These are phyloP conservation scores for Podaxis pistillaris DNA, from an alignment of 768 basidiomycete genomes.

Conservation along the genomic window DNA sequence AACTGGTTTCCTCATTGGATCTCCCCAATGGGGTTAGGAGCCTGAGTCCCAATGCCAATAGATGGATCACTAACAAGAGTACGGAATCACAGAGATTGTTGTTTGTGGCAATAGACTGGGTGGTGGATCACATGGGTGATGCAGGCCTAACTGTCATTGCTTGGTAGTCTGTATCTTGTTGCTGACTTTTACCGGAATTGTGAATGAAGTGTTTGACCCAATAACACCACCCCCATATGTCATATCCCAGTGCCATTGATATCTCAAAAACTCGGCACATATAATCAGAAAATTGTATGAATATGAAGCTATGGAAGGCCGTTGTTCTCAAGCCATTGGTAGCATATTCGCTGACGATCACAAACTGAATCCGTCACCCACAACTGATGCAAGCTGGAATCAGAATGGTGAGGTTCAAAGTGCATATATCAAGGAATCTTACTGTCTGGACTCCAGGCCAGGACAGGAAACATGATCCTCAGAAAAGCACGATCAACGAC, in stretches of 20 bases:
- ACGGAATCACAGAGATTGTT: slow-evolving; percentile 30
- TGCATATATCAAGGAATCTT: too few species aligned
- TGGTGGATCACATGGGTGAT: slow-evolving; percentile 29
- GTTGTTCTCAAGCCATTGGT: too few species aligned
- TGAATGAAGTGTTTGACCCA: too few species aligned
- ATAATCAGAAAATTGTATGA: too few species aligned
- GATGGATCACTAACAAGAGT: slow-evolving; percentile 6
- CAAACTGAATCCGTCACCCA: too few species aligned
- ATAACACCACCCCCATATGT: neutral
- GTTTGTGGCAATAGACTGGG: slow-evolving; percentile 30
- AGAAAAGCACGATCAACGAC: too few species aligned
- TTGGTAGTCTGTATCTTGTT: slow-evolving; percentile 90
- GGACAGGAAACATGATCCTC: too few species aligned
- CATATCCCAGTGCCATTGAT: neutral
- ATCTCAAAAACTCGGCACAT: neutral
- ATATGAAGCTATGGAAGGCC: too few species aligned
- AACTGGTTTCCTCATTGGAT: slow-evolving; percentile 50
- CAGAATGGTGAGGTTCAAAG: too few species aligned
- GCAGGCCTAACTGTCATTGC: slow-evolving; percentile 67
- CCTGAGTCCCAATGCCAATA: slow-evolving; percentile 32
- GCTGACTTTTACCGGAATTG: slow-evolving; percentile 79
- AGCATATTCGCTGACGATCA: too few species aligned
- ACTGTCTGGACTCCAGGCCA: too few species aligned
- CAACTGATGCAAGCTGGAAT: too few species aligned
- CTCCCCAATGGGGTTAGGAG: slow-evolving; percentile 43